These are phyloP conservation scores for Auriscalpium vulgare DNA, from an alignment of 768 basidiomycete genomes.

Conservation along the genomic window DNA sequence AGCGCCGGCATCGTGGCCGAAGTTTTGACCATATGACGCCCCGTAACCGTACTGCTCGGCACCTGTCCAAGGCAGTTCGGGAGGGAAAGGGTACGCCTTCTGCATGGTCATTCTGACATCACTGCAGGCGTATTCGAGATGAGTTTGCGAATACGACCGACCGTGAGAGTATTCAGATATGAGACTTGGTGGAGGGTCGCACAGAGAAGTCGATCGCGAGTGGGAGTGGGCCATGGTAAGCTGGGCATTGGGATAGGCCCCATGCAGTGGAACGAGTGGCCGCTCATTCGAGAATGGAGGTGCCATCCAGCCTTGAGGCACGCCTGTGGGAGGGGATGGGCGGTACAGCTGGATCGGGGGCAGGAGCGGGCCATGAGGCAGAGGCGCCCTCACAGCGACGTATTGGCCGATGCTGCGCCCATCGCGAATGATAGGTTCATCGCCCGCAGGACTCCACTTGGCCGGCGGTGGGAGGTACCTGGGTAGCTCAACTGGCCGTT, in stretches of 20 bases:
- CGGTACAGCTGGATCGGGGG: constrained; percentile 25
- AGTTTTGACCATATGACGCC: constrained; percentile 34
- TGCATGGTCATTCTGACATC: constrained; percentile 3
- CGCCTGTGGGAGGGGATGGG: constrained; percentile 3
- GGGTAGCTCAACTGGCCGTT: constrained; percentile 17
- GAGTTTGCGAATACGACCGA: constrained; percentile 11
- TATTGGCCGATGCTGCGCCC: constrained; percentile 49
- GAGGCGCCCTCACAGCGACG: constrained; percentile 52
- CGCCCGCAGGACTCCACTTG: constrained; percentile 76
- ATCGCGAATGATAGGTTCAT: constrained; percentile 61
- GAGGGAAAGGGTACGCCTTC: constrained; percentile 3
- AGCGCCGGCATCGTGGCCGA: constrained; percentile 34
- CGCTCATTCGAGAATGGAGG: not conserved
- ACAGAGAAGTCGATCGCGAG: constrained; percentile 6
- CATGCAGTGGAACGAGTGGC: too few species aligned
- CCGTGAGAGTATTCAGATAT: constrained; percentile 2
- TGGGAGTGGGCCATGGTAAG: not conserved
- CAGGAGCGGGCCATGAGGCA: constrained; percentile 26
- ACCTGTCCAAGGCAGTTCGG: constrained; percentile 16
- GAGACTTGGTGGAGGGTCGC: constrained; percentile 1
- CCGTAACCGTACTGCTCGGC: constrained; percentile 28
- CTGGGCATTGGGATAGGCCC: not conserved
- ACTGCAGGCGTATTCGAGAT: constrained; percentile 12
- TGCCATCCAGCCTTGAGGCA: constrained; percentile 5
- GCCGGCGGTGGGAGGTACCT: constrained; percentile 60